Evolutionary conservation across 139 green algal species (phyloP).

Genomic region (Trebouxia sp.): DNA sequence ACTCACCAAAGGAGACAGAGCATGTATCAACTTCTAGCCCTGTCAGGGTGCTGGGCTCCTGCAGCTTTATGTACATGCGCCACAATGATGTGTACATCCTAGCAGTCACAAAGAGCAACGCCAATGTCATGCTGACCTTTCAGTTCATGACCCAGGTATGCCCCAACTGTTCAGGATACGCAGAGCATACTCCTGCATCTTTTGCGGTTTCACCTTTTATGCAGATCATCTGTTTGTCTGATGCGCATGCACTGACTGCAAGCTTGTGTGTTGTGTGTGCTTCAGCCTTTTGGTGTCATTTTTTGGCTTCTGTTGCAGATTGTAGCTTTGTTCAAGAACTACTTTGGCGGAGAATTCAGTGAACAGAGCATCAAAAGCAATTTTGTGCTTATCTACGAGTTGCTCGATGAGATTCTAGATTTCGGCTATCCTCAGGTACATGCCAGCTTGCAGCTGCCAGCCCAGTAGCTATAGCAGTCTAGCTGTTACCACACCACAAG

Average conservation of each 20-base stretch:
- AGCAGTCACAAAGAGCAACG: slow-evolving; percentile 86
- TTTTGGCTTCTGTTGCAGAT: slow-evolving; percentile 51
- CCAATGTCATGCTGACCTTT: slow-evolving; percentile 91
- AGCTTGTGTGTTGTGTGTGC: no score
- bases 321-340: slow-evolving; percentile 80
- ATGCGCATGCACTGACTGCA: no score
- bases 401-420: slow-evolving; percentile 90
- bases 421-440: slow-evolving; percentile 86
- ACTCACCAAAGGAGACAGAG: slow-evolving; percentile 59
- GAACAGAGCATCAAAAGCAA: slow-evolving; percentile 87
- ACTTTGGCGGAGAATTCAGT: slow-evolving; percentile 88
- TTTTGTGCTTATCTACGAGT: slow-evolving; percentile 98
- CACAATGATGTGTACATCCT: slow-evolving; percentile 92
- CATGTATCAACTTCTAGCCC: slow-evolving; percentile 53
- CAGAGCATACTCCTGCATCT: no score
- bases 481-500: no score
- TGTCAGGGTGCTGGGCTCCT: slow-evolving; percentile 77
- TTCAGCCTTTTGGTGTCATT: no score
- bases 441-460: background rate
- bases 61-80: slow-evolving; percentile 88
- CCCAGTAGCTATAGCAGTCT: no score
- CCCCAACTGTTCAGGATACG: background rate
- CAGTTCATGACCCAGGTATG: slow-evolving; percentile 87
- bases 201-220: no score
- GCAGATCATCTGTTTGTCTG: no score